A percentile compares a stretch with the other conserved stretches of the same genome.
Conservation (phyloP, 2,329 filamentous ascomycete genomes). For the Arthrobotrys sinensis region DNA sequence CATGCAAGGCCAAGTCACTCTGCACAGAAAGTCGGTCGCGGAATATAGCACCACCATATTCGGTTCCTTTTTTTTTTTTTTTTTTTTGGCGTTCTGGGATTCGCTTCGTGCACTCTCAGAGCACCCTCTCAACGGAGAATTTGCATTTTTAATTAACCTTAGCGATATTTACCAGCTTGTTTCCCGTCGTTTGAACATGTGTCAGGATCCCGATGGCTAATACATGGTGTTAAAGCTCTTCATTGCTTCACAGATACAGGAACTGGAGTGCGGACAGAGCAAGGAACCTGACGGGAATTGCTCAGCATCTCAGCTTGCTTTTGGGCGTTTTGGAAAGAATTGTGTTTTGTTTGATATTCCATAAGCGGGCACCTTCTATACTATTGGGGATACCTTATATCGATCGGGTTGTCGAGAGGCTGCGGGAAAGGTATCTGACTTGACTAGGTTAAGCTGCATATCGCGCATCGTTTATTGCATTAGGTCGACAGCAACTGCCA, state of each 20-base stretch:
- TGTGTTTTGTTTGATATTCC: conserved; percentile 19
- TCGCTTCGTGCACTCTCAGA: neutral
- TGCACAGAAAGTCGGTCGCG: conserved; percentile 45
- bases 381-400: conserved; percentile 21
- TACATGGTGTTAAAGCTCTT: conserved; percentile 21
- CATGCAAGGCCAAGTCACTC: conserved; percentile 60
- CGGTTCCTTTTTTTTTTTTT: neutral
- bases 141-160: conserved; percentile 28
- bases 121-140: conserved; percentile 8
- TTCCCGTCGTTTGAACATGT: conserved; percentile 44
- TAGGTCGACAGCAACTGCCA: conserved; percentile 26
- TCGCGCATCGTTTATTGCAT: conserved; percentile 37
- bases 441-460: conserved; percentile 46
- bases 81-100: neutral
- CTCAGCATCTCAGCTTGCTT: neutral
- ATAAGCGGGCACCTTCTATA: conserved; percentile 20
- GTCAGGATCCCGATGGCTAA: conserved; percentile 46
- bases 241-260: conserved; percentile 21
- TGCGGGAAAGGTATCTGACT: conserved; percentile 30
- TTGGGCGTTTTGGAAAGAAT: conserved; percentile 5
- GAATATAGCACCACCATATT: conserved; percentile 6
- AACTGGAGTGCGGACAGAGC: neutral
- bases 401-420: conserved; percentile 20
- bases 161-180: conserved; percentile 19
- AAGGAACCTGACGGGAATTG: conserved; percentile 12